A percentile compares a stretch with the other conserved stretches of the same genome.
phyloP scores from a whole-genome alignment of 1,139 yeast species.

The Debaryomyces coudertii region DNA sequence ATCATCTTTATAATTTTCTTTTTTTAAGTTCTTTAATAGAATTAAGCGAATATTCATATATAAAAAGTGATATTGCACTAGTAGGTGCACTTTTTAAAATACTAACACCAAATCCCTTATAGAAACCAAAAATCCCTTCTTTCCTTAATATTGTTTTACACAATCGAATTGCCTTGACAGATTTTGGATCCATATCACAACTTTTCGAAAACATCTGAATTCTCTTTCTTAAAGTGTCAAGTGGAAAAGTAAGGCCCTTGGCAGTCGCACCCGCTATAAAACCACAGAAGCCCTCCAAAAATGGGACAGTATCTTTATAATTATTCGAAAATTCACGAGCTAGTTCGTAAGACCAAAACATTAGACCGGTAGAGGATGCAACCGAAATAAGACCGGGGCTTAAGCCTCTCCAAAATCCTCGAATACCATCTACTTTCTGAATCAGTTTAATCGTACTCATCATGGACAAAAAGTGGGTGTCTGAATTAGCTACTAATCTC shows the following conservation, averaged over 20 bases:
- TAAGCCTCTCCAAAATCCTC: slow-evolving; percentile 67
- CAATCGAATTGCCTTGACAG: slow-evolving; percentile 22
- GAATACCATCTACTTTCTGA: slow-evolving; percentile 48
- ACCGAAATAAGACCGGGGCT: slow-evolving; percentile 65
- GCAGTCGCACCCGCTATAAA: slow-evolving; percentile 75
- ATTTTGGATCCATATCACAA: slow-evolving; percentile 16
- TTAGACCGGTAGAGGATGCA: slow-evolving; percentile 66
- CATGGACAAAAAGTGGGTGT: slow-evolving; percentile 50
- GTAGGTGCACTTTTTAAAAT: slow-evolving; percentile 80
- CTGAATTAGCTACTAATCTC: slow-evolving; percentile 66
- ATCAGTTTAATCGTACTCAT: slow-evolving; percentile 46
- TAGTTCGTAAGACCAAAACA: slow-evolving; percentile 68
- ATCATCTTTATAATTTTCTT: slow-evolving; percentile 3
- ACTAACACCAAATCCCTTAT: slow-evolving; percentile 73
- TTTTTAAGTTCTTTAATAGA: slow-evolving; percentile 11
- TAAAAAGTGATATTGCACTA: slow-evolving; percentile 74
- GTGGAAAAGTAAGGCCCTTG: slow-evolving; percentile 77
- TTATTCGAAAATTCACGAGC: slow-evolving; percentile 36
- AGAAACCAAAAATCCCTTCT: slow-evolving; percentile 71
- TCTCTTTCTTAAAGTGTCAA: slow-evolving; percentile 81
- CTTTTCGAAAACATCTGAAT: slow-evolving; percentile 61
- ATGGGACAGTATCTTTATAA: slow-evolving; percentile 35
- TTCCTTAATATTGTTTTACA: slow-evolving; percentile 39
- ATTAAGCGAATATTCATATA: slow-evolving; percentile 55
- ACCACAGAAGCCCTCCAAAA: slow-evolving; percentile 70